Base-by-base conservation (phyloP, 2,329 filamentous ascomycete genomes). In the Atkinsonella texensis region DNA sequence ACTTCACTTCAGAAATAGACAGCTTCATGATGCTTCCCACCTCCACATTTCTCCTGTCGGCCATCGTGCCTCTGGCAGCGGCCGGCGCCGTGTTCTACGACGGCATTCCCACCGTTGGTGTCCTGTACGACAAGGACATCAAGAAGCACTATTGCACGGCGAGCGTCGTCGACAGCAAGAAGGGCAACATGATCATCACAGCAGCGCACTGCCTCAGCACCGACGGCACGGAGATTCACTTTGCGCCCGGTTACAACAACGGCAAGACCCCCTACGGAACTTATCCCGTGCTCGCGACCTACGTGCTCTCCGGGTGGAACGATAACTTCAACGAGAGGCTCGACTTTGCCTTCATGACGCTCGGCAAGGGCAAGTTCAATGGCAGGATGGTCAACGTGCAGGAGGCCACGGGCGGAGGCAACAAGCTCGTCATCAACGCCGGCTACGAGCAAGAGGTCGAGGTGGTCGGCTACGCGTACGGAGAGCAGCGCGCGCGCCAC, bases 331-430 rank as follows among this genome's bases (percentile, higher is more conserved):
- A 52, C 49, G 51, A 53, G 42, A 42, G 31, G 42, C 17, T 51
- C 20, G 54, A 55, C 39, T 55, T 52, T 49, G 54, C 54, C 33
- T 53, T 55, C n/a, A 40, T 55, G 35, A 55, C 38, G 28, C 46
- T 55, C 12, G 54, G 51, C 20, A 53, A 52, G 48, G 52, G 52
- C 52, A 45, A 28, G n/a, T 47, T 49, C 45, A 41, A 48, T 2
- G 53, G 53, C 40, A 49, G 38, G 17, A 50, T 46, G 11, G 53
- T 53, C 45, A 35, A 53, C 18, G 53, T 51, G 35, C 53, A 55
- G 33, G 49, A 52, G 11, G 53, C 50, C 9, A 48, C 52, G 4
- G 53, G 53, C 17, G 53, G 51, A 2, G 41, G 48, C 20, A 55
- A 55, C 51, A 51, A 50, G 46, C 51, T 55, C 15, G 45, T 51